phyloP scores from a whole-genome alignment of 768 basidiomycete genomes.

The Suillus americanus region DNA sequence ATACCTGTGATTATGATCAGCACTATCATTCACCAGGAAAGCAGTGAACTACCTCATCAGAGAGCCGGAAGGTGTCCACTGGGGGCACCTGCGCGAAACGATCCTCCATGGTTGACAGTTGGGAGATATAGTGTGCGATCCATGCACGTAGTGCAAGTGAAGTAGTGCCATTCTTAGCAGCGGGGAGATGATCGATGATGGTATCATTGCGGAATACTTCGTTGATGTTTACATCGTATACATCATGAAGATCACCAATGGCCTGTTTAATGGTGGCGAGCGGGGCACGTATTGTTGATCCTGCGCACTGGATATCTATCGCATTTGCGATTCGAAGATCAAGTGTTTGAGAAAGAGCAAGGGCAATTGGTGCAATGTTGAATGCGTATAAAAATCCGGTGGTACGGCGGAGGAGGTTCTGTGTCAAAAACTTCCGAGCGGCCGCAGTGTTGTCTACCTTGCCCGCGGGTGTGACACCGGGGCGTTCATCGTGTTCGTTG shows the following conservation, averaged over 20 bases:
- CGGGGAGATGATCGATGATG: background rate
- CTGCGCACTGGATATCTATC: constrained; percentile 29
- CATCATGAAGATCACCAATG: background rate
- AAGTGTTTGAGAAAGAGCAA: constrained; percentile 30
- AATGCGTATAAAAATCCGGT: constrained; percentile 31
- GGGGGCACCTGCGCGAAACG: constrained; percentile 22
- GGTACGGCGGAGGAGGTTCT: constrained; percentile 29
- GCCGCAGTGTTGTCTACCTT: background rate
- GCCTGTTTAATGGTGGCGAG: constrained; percentile 19
- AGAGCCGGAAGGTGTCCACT: constrained; percentile 24
- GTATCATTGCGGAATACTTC: constrained; percentile 13
- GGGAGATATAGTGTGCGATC: constrained; percentile 31
- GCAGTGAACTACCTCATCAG: constrained; percentile 15
- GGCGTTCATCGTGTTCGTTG: constrained; percentile 30
- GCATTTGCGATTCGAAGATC: constrained; percentile 34
- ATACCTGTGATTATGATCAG: constrained; percentile 15
- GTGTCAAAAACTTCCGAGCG: constrained; percentile 27
- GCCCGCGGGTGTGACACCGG: constrained; percentile 15
- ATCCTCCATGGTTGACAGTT: constrained; percentile 18
- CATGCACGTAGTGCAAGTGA: constrained; percentile 32
- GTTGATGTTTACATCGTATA: constrained; percentile 17
- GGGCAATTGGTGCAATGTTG: constrained; percentile 29
- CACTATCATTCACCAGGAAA: background rate
- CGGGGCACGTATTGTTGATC: constrained; percentile 17
- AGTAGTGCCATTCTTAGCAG: constrained; percentile 6